phyloP scores from a whole-genome alignment of 257 asterid genomes.

The Fraxinus excelsior region DNA sequence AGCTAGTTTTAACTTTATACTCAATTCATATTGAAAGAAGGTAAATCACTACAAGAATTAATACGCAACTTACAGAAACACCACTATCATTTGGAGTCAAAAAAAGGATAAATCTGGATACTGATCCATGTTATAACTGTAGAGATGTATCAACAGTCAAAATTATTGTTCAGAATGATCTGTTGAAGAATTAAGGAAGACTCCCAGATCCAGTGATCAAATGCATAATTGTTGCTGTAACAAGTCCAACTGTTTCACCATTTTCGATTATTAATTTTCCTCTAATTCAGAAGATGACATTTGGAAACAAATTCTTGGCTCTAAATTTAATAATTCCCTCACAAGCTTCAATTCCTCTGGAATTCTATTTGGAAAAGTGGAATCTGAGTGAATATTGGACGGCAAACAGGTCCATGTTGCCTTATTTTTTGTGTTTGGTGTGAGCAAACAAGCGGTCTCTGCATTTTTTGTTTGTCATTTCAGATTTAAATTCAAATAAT shows the following conservation, averaged over 20 bases:
- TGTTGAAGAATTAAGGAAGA: constrained; percentile 33
- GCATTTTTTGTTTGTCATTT: too few relatives aligned
- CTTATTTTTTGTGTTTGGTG: neutral
- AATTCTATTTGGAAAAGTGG: constrained; percentile 8
- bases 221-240: constrained; percentile 46
- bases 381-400: constrained; percentile 26
- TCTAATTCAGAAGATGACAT: neutral
- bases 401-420: neutral
- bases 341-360: neutral
- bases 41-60: constrained; percentile 6
- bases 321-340: too few relatives aligned
- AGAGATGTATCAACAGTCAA: constrained; percentile 14
- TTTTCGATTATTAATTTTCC: neutral
- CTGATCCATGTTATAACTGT: neutral
- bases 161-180: neutral
- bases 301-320: too few relatives aligned
- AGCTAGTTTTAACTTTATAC: constrained; percentile 16
- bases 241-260: constrained; percentile 42
- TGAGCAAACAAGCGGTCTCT: neutral
- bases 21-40: constrained; percentile 16
- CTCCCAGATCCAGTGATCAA: constrained; percentile 35
- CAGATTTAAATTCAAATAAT: neutral
- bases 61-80: neutral
- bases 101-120: constrained; percentile 11
- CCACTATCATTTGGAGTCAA: constrained; percentile 6